These are phyloP conservation scores for Thielaviopsis euricoi DNA, from an alignment of 2,329 filamentous ascomycete genomes.

Conservation along the genomic window DNA sequence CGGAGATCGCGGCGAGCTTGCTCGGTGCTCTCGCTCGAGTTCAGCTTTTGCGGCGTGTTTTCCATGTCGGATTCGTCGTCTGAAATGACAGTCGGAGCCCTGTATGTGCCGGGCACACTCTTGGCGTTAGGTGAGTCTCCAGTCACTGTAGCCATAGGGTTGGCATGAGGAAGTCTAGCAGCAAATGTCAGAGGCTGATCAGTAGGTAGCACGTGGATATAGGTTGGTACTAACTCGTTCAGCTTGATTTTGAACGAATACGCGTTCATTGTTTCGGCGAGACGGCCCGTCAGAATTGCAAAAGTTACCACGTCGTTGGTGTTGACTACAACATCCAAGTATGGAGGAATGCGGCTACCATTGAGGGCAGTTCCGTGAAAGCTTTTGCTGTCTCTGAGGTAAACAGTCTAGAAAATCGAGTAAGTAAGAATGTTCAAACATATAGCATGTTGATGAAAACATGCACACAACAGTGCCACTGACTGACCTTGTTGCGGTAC, in stretches of 20 bases:
- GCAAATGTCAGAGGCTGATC: background rate
- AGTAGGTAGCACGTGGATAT: background rate
- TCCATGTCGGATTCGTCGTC: constrained; percentile 9
- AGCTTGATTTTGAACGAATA: background rate
- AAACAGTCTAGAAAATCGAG: background rate
- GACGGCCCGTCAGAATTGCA: constrained; percentile 7
- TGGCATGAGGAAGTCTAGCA: background rate
- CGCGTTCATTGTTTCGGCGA: background rate
- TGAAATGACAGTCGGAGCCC: constrained; percentile 3
- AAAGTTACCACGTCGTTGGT: constrained; percentile 5
- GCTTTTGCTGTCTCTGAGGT: constrained; percentile 8
- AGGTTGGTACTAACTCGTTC: background rate
- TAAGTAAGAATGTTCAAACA: background rate
- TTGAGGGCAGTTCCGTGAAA: constrained; percentile 11
- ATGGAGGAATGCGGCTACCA: background rate
- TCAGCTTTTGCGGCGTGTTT: background rate
- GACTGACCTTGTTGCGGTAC: constrained; percentile 6
- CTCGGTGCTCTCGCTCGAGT: background rate
- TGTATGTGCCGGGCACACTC: background rate
- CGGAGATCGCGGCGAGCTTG: background rate
- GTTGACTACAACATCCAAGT: constrained; percentile 1
- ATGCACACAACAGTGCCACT: too few species aligned
- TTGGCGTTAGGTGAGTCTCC: background rate
- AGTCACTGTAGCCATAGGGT: background rate
- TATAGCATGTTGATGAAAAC: background rate